phyloP scores from a whole-genome alignment of 1,284 basidiomycete genomes.

The Phenoliferia sp. region DNA sequence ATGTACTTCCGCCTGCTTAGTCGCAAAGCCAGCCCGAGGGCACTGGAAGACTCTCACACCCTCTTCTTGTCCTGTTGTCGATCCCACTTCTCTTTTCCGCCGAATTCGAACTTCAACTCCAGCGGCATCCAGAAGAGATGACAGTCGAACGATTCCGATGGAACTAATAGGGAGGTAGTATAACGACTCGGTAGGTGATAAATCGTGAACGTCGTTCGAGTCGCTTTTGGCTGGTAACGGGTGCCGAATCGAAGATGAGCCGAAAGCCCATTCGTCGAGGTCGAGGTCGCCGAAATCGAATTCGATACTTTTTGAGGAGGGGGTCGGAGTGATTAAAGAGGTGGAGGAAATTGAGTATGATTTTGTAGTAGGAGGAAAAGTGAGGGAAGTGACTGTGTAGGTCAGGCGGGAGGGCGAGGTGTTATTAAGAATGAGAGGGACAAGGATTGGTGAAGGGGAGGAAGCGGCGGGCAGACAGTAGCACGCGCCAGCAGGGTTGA shows the following conservation, averaged over 20 bases:
- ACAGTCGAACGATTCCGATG: slow-evolving; percentile 67
- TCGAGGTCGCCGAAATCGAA: slow-evolving; percentile 48
- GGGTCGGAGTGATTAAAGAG: slow-evolving; percentile 15
- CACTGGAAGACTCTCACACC: slow-evolving; percentile 60
- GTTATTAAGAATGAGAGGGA: slow-evolving; percentile 86
- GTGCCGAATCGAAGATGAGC: slow-evolving; percentile 36
- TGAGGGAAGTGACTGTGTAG: slow-evolving; percentile 71
- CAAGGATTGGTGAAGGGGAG: slow-evolving; percentile 51
- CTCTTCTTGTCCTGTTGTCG: not conserved
- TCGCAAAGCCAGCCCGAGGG: slow-evolving; percentile 62
- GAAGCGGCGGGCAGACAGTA: slow-evolving; percentile 64
- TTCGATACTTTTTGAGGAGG: slow-evolving; percentile 32
- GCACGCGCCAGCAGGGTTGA: slow-evolving; percentile 64
- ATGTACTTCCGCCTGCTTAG: slow-evolving; percentile 28
- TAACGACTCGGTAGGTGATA: slow-evolving; percentile 67
- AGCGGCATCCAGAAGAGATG: slow-evolving; percentile 65
- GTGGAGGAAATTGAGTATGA: slow-evolving; percentile 33
- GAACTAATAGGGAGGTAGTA: slow-evolving; percentile 64
- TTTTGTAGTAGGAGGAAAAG: slow-evolving; percentile 41
- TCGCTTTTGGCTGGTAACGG: slow-evolving; percentile 36
- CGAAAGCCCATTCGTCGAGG: slow-evolving; percentile 43
- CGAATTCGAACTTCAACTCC: slow-evolving; percentile 59
- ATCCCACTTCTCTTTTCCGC: slow-evolving; percentile 9
- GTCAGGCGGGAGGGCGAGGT: slow-evolving; percentile 67
- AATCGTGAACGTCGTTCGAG: slow-evolving; percentile 39